A percentile compares a stretch with the other conserved stretches of the same genome.
Conservation (phyloP, 1,284 basidiomycete genomes). For the Rhodofomes roseus region DNA sequence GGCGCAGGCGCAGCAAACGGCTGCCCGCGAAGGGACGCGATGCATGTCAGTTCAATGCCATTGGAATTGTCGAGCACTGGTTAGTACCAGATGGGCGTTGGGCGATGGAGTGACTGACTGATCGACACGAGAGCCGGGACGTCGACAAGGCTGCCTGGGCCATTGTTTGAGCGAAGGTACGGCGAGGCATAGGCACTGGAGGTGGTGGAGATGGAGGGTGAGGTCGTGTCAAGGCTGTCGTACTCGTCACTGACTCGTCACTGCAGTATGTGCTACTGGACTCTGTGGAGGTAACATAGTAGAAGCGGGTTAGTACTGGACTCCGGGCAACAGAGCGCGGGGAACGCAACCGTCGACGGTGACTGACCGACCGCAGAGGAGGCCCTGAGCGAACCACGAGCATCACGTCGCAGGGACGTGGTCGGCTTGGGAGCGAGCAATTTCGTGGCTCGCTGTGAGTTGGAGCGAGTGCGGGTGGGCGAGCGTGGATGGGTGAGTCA, state of each 20-base stretch:
- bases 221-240: constrained; percentile 56
- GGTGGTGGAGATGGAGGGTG: constrained; percentile 62
- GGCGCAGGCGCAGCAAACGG: no score
- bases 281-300: constrained; percentile 35
- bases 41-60: constrained; percentile 49
- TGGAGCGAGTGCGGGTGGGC: no score
- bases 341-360: constrained; percentile 54
- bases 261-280: constrained; percentile 75
- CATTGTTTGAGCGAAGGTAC: constrained; percentile 45
- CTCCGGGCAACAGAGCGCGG: constrained; percentile 11
- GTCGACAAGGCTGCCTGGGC: constrained; percentile 29
- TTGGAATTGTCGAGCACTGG: constrained; percentile 57
- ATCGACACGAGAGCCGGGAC: constrained; percentile 59
- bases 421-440: no score
- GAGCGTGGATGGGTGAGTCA: no score
- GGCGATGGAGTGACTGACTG: constrained; percentile 35
- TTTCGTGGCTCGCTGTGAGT: no score
- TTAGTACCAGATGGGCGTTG: constrained; percentile 71
- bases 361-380: constrained; percentile 62
- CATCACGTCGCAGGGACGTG: no score
- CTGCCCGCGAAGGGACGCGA: constrained; percentile 33
- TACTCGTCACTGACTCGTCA: no score
- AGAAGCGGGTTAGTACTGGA: constrained; percentile 17
- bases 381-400: no score
- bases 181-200: constrained; percentile 70